Evolutionary conservation across 1,284 basidiomycete genomes (phyloP).

Genomic region (Schizopora paradoxa): DNA sequence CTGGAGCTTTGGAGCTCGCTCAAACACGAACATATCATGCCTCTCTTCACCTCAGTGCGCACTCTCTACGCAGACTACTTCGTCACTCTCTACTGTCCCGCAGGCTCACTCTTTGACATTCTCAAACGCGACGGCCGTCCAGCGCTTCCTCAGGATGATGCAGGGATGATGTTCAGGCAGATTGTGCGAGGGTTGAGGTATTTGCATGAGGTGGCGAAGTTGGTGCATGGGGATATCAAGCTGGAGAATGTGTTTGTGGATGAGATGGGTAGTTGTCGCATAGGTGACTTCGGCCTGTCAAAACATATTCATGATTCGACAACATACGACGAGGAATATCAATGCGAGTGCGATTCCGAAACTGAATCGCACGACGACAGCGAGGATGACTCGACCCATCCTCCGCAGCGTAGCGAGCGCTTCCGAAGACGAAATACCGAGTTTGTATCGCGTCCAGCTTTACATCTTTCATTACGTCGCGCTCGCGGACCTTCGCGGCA

Average conservation of each 20-base stretch:
- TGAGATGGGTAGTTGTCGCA: conserved; percentile 73
- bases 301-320: conserved; percentile 51
- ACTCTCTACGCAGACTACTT: conserved; percentile 73
- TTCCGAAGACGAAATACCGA: conserved; percentile 23
- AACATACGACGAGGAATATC: conserved; percentile 33
- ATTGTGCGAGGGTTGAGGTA: conserved; percentile 83
- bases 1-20: conserved; percentile 75
- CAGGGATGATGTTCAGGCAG: conserved; percentile 85
- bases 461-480: conserved; percentile 33
- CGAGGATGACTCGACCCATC: conserved; percentile 24
- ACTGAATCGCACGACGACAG: conserved; percentile 26
- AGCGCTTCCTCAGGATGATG: conserved; percentile 67
- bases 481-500: conserved; percentile 41
- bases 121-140: conserved; percentile 66
- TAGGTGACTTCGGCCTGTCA: conserved; percentile 82
- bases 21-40: conserved; percentile 74
- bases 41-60: conserved; percentile 68
- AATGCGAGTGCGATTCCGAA: conserved; percentile 25
- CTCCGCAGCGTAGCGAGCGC: no score
- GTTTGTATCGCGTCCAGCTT: conserved; percentile 23
- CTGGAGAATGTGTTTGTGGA: conserved; percentile 95
- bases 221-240: conserved; percentile 92
- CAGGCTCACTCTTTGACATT: conserved; percentile 83
- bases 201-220: conserved; percentile 73
- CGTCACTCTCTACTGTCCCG: conserved; percentile 78